Base-by-base conservation (phyloP, 768 basidiomycete species). In the Mycena maculata region DNA sequence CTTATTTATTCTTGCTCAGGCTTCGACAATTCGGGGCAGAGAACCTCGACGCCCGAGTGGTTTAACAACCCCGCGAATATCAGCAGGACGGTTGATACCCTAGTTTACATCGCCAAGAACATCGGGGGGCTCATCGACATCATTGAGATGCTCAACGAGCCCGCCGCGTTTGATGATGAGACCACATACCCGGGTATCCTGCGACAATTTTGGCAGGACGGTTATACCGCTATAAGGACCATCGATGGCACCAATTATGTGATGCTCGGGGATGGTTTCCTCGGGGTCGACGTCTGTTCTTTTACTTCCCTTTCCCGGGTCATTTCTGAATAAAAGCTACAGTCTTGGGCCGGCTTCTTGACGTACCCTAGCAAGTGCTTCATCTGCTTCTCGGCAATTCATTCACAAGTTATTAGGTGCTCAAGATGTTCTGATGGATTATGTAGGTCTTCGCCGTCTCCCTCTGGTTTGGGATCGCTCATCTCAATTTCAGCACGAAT, bases 1-100 rank as follows among this genome's bases (percentile, higher is more conserved):
- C 57, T 63, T 31, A 70, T 59, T n/a, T 57, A 28, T 36, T 48
- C 55, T 25, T 25, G n/a, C n/a, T n/a, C n/a, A 67, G 90, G 91
- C 3, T 92, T 88, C 76, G 92, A 92, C 76, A 93, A 92, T 76
- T 92, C 90, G 10, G 91, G 92, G 1, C 89, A 89, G 73, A 81
- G 86, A 33, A 89, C 86, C 0, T 71, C 75, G 23, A 79, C 80
- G 56, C 87, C 90, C 3, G 75, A 81, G 48, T 93, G 90, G 89
- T 89, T 84, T 1, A 62, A 77, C 2, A 83, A 80, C 49, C 80
- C 86, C 30, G 79, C 85, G n/a, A 82, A 88, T 49, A 31, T 53
- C 9, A 53, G 22, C 33, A 50, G 52, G 7, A 53, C 52, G 15
- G 33, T 53, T 16, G 52, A 53, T 25, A 53, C 52, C 12, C 33